These are phyloP conservation scores for Starmerella sp. DNA, from an alignment of 805 yeast species.

Conservation along the genomic window DNA sequence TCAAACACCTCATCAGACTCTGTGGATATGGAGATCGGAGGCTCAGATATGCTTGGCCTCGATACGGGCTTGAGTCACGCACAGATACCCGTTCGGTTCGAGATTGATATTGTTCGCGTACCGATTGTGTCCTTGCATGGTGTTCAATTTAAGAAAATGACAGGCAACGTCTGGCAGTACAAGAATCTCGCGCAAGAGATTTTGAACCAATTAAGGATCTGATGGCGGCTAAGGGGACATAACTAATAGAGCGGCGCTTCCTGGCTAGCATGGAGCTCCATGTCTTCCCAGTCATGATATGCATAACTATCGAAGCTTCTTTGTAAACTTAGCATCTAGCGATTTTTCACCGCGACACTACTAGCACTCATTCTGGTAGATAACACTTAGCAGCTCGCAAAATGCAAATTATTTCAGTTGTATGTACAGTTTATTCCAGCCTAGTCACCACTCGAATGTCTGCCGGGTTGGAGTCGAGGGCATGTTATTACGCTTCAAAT, in stretches of 20 bases:
- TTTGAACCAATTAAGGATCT: slow-evolving; percentile 57
- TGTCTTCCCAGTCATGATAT: not conserved
- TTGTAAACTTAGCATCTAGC: slow-evolving; percentile 1
- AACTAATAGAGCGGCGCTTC: not conserved
- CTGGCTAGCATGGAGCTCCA: not conserved
- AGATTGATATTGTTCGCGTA: slow-evolving; percentile 82
- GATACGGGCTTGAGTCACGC: slow-evolving; percentile 12
- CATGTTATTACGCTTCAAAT: slow-evolving; percentile 13
- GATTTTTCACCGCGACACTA: not conserved
- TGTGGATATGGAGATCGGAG: slow-evolving; percentile 28
- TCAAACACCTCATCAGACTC: slow-evolving; percentile 23
- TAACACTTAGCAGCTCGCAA: no score
- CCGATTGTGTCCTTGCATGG: slow-evolving; percentile 85
- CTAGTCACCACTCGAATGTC: slow-evolving; percentile 13
- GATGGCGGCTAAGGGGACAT: slow-evolving; percentile 8
- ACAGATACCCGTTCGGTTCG: slow-evolving; percentile 65
- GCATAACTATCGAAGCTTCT: not conserved
- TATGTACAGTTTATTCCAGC: no score
- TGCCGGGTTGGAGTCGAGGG: slow-evolving; percentile 15
- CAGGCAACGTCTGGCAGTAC: slow-evolving; percentile 93
- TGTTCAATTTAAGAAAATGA: slow-evolving; percentile 83
- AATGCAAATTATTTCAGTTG: no score
- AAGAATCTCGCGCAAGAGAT: slow-evolving; percentile 82
- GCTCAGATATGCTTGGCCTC: slow-evolving; percentile 31
- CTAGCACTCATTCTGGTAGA: no score